Base-by-base conservation (phyloP, 257 asterid species). In the Datura wrightii region DNA sequence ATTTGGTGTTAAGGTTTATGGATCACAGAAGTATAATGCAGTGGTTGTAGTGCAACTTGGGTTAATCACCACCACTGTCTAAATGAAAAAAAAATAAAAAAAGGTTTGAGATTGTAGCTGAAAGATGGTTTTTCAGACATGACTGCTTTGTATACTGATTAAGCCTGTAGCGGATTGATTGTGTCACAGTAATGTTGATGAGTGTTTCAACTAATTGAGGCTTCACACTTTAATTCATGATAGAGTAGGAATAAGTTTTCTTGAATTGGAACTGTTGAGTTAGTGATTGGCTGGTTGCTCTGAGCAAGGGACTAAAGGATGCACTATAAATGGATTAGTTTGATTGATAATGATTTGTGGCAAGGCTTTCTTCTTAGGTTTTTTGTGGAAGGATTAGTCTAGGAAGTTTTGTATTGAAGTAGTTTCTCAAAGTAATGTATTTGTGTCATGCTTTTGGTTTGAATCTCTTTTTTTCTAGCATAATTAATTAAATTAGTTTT, bases 401-500 rank as follows among this genome's bases (percentile, higher is more conserved):
- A 24, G 3, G 44, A 11, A 74, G 53, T 39, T 18, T 39, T 67
- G 79, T 67, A 37, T 37, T 67, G 50, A 67, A 41, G 79, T 70
- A 41, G 79, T 70, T 70, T 41, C 54, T 41, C 16, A 0, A 39
- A 41, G 14, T 16, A 54, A 70, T 16, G 53, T 70, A 67, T 66
- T 16, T 41, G 31, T 4, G 14, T 41, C 79, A 70, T 70, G 34
- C 9, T 70, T 41, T 41, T 69, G 79, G 15, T 41, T 69, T 70
- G 62, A 11, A 24, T 76, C 34, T 48, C 15, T 24, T 11, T 19
- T 48, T 13, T 24, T 10, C 13, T 24, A 74, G 48, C 24, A 3
- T 74, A 48, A 74, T 50, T 24, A 10, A 72, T 72, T 72, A 72
- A 19, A 72, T 10, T 46, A n/a, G n/a, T 48, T 74, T 72, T 24